Evolutionary conservation across 139 green algal genomes (phyloP).

Genomic region (Astrephomene gubernaculifera): DNA sequence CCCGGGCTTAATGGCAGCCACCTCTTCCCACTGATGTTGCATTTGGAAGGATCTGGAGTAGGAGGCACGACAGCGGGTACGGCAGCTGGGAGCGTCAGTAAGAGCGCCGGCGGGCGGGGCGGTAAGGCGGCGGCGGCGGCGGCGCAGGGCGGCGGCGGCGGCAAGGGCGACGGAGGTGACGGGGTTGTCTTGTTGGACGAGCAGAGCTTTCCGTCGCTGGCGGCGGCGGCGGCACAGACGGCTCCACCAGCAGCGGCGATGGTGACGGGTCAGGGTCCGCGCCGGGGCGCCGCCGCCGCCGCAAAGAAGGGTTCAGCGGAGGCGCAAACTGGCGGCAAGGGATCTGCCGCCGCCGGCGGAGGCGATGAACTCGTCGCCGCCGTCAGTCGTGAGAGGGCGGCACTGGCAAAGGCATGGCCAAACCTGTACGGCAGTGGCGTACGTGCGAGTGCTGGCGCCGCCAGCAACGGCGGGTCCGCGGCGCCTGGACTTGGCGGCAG

Average conservation of each 20-base stretch:
- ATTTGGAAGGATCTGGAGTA: not conserved
- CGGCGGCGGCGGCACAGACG: not conserved
- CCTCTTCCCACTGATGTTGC: not conserved
- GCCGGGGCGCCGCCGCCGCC: too few species aligned
- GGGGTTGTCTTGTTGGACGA: slow-evolving; percentile 26
- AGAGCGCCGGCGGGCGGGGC: too few species aligned
- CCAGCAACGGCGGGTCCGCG: too few species aligned
- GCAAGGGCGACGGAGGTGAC: not conserved
- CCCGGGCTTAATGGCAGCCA: not conserved
- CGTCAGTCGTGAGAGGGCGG: not conserved
- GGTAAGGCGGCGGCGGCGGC: not conserved
- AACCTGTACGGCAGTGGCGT: not conserved
- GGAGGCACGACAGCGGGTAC: too few species aligned
- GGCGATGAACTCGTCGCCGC: not conserved
- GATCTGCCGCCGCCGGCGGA: slow-evolving; percentile 25
- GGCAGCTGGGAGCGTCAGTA: too few species aligned
- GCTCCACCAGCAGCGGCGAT: not conserved
- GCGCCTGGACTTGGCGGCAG: too few species aligned
- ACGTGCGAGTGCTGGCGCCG: too few species aligned
- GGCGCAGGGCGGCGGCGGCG: not conserved
- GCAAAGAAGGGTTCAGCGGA: too few species aligned
- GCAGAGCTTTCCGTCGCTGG: slow-evolving; percentile 35
- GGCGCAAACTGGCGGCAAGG: too few species aligned
- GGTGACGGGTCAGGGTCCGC: too few species aligned
- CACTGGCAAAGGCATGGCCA: slow-evolving; percentile 14